Evolutionary conservation across 148 eudicot species (phyloP).

Genomic region (Nepenthes gracilis): DNA sequence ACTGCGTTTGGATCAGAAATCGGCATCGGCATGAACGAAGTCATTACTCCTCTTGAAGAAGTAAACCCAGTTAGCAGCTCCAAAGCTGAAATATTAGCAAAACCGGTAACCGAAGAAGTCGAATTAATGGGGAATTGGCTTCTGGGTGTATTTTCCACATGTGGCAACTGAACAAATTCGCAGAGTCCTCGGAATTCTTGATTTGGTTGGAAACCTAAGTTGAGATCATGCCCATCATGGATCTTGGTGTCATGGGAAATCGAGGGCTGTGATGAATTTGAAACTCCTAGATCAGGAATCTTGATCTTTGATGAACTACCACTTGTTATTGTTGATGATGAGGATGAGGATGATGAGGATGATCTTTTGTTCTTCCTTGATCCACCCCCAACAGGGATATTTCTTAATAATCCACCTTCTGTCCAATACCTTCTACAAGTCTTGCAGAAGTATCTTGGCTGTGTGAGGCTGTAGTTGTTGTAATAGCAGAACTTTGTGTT

Average conservation of each 20-base stretch:
- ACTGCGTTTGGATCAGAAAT: slow-evolving; percentile 25
- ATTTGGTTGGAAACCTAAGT: slow-evolving; percentile 39
- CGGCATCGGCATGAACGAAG: slow-evolving; percentile 47
- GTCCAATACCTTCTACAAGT: slow-evolving; percentile 91
- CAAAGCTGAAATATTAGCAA: slow-evolving; percentile 32
- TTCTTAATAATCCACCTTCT: slow-evolving; percentile 71
- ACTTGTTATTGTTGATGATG: slow-evolving; percentile 7
- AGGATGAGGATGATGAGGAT: slow-evolving; percentile 22
- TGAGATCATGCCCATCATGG: slow-evolving; percentile 63
- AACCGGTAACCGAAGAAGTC: too few relatives aligned
- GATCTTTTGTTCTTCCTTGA: slow-evolving; percentile 75
- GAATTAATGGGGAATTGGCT: too few relatives aligned
- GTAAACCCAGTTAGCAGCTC: slow-evolving; percentile 65
- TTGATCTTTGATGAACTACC: slow-evolving; percentile 19
- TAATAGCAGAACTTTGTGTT: slow-evolving; percentile 82
- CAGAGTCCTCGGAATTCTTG: slow-evolving; percentile 49
- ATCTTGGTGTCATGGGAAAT: slow-evolving; percentile 37
- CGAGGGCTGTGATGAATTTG: slow-evolving; percentile 4
- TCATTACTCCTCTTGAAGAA: slow-evolving; percentile 40
- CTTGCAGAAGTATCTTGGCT: slow-evolving; percentile 87
- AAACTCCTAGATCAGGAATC: slow-evolving; percentile 12
- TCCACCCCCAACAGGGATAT: slow-evolving; percentile 70
- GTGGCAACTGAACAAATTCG: slow-evolving; percentile 63
- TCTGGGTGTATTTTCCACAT: slow-evolving; percentile 18
- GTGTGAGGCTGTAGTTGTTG: slow-evolving; percentile 86